Conservation (phyloP, 192 early-diverging fungal genomes). For the Radiomyces spectabilis region DNA sequence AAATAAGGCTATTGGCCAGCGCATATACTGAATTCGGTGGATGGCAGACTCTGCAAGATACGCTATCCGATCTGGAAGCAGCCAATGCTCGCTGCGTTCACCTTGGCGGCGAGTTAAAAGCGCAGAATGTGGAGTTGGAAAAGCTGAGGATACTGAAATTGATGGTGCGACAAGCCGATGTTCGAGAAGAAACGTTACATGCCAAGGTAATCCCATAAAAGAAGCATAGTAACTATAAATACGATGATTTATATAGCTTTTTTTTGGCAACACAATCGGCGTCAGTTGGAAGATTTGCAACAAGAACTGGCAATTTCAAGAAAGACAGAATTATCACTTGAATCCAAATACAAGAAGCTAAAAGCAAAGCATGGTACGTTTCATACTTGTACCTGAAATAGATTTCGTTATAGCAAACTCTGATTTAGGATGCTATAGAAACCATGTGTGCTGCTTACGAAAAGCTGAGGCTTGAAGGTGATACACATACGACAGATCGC, state of each 20-base stretch:
- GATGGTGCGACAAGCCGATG: slow-evolving; percentile 15
- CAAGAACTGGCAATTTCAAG: slow-evolving; percentile 28
- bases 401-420: background rate
- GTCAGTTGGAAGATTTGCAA: slow-evolving; percentile 35
- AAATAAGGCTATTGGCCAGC: background rate
- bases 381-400: background rate
- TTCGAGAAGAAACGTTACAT: slow-evolving; percentile 13
- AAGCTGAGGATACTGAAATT: slow-evolving; percentile 20
- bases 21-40: background rate
- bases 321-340: slow-evolving; percentile 26
- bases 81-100: slow-evolving; percentile 14
- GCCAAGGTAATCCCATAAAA: slow-evolving; percentile 6
- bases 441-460: slow-evolving; percentile 20
- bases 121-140: slow-evolving; percentile 19
- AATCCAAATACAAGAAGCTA: slow-evolving; percentile 31
- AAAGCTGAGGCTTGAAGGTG: slow-evolving; percentile 16
- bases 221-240: background rate
- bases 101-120: slow-evolving; percentile 17
- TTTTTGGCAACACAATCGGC: no score
- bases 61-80: slow-evolving; percentile 15
- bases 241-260: background rate
- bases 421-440: slow-evolving; percentile 15
- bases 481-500: background rate
- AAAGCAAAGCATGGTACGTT: slow-evolving; percentile 30
- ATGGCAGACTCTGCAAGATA: slow-evolving; percentile 12